Conservation (phyloP, 352 stramenopile genomes). For the Pythium myriotylum region DNA sequence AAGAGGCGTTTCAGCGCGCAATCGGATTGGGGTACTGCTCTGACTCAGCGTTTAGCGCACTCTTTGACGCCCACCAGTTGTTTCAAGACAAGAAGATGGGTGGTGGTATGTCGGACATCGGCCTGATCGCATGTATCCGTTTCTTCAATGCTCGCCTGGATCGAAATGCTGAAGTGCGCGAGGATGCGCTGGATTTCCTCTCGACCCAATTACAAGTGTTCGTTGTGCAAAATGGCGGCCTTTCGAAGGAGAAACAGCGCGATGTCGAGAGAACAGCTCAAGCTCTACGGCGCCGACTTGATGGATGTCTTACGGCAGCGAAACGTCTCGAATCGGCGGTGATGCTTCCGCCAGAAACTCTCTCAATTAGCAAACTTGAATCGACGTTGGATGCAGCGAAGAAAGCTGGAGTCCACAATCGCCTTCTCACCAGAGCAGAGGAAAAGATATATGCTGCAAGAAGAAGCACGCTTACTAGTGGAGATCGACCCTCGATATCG, state of each 20-base stretch:
- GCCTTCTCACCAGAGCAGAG: conserved; percentile 61
- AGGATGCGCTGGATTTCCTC: conserved; percentile 60
- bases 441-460: conserved; percentile 49
- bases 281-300: conserved; percentile 49
- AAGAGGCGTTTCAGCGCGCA: conserved; percentile 53
- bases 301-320: conserved; percentile 48
- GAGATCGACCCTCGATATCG: conserved; percentile 24
- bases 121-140: conserved; percentile 51
- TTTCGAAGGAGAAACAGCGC: conserved; percentile 26
- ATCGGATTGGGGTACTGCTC: conserved; percentile 66
- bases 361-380: conserved; percentile 54
- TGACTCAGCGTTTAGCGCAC: conserved; percentile 33
- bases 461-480: conserved; percentile 34
- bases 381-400: conserved; percentile 58
- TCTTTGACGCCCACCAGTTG: conserved; percentile 53
- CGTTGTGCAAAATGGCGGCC: conserved; percentile 32
- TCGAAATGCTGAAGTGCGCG: conserved; percentile 53
- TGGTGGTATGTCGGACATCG: conserved; percentile 26
- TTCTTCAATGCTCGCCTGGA: conserved; percentile 59
- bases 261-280: conserved; percentile 49
- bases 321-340: conserved; percentile 52
- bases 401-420: conserved; percentile 60
- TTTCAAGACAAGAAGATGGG: conserved; percentile 28
- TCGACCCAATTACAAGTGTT: conserved; percentile 59
- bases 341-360: conserved; percentile 41